These are phyloP conservation scores for Thuja plicata DNA, from an alignment of 83 land plant species.

Conservation along the genomic window DNA sequence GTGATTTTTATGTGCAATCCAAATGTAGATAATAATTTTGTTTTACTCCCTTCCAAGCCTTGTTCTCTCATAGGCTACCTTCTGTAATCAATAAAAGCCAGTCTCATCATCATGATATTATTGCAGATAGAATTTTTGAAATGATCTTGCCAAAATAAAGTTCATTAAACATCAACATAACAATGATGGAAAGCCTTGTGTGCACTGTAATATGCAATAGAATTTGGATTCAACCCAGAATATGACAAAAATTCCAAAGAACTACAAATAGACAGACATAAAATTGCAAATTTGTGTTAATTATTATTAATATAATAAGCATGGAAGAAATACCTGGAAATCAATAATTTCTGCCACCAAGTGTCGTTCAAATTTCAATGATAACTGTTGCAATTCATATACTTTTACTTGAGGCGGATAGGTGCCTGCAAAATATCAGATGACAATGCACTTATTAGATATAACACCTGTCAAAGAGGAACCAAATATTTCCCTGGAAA, in stretches of 20 bases:
- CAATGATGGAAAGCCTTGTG: not conserved
- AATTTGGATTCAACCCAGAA: not conserved
- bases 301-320: not conserved
- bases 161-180: not conserved
- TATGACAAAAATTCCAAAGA: not conserved
- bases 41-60: not conserved
- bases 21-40: not conserved
- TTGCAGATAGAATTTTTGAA: not conserved
- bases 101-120: not conserved
- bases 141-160: not conserved
- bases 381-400: constrained; percentile 76
- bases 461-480: not conserved
- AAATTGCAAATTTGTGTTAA: not conserved
- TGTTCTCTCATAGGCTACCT: not conserved
- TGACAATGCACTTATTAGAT: not conserved
- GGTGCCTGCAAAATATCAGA: constrained; percentile 54
- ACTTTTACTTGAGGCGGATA: constrained; percentile 98
- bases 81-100: not conserved
- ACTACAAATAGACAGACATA: not conserved
- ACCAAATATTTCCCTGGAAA: no score
- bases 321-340: constrained; percentile 62
- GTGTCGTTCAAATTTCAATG: constrained; percentile 96
- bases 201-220: not conserved
- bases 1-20: not conserved
- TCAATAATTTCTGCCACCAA: constrained; percentile 83